Percentiles rank a stretch among this genome's conserved stretches.
Evolutionary conservation across 768 basidiomycete genomes (phyloP).

Genomic region (Leucocoprinus sp.): DNA sequence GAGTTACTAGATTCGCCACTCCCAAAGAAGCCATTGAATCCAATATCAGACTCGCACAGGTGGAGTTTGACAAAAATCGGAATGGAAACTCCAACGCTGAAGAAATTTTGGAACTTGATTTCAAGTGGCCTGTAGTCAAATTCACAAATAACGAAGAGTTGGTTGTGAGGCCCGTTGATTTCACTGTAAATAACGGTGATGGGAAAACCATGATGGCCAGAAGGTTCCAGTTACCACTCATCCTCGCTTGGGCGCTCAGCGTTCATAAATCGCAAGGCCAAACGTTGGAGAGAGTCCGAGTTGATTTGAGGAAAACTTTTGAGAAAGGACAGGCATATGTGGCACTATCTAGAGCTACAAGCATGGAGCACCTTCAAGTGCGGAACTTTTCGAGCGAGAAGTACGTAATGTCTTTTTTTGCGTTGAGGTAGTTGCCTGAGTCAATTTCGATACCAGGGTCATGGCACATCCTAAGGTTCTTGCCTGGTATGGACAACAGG

Average conservation of each 20-base stretch:
- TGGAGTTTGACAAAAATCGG: not conserved
- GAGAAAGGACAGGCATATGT: slow-evolving; percentile 78
- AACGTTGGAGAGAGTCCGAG: slow-evolving; percentile 58
- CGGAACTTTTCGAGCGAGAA: slow-evolving; percentile 52
- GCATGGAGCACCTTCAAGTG: slow-evolving; percentile 57
- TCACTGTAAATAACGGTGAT: slow-evolving; percentile 53
- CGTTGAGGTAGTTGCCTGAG: not conserved
- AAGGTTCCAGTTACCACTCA: slow-evolving; percentile 51
- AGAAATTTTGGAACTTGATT: slow-evolving; percentile 1
- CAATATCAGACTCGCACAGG: slow-evolving; percentile 28
- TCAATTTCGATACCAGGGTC: slow-evolving; percentile 33
- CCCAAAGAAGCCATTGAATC: slow-evolving; percentile 32
- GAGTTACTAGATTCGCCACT: slow-evolving; percentile 39
- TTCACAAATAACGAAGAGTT: slow-evolving; percentile 42
- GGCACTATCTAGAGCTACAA: slow-evolving; percentile 65
- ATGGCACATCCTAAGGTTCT: slow-evolving; percentile 57
- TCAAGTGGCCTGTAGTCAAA: slow-evolving; percentile 49
- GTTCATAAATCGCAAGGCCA: slow-evolving; percentile 84
- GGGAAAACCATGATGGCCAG: slow-evolving; percentile 48
- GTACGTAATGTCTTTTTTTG: slow-evolving; percentile 28
- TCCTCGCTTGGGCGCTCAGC: slow-evolving; percentile 83
- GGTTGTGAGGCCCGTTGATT: slow-evolving; percentile 48
- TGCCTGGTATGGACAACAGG: slow-evolving; percentile 37
- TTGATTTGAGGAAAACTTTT: slow-evolving; percentile 69
- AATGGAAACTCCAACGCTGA: not conserved